phyloP scores from a whole-genome alignment of 306 rosid genomes.

The Dryas drummondii region DNA sequence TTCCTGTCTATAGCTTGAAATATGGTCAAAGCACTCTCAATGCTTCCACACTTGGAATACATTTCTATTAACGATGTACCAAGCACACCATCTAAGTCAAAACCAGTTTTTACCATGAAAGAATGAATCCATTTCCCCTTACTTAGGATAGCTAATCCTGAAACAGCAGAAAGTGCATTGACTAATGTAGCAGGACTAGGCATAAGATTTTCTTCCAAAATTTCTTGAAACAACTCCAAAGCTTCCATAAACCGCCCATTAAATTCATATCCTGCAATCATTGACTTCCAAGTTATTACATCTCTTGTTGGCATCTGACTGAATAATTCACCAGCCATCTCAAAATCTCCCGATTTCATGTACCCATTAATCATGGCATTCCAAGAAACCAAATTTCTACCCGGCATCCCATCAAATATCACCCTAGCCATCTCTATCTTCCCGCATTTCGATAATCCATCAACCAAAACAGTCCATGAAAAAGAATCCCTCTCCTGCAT shows the following conservation, averaged over 20 bases:
- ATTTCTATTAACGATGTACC: slow-evolving; percentile 52
- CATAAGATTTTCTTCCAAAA: slow-evolving; percentile 41
- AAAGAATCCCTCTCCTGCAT: slow-evolving; percentile 49
- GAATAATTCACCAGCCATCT: slow-evolving; percentile 44
- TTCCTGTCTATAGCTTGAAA: slow-evolving; percentile 36
- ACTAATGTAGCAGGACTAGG: slow-evolving; percentile 50
- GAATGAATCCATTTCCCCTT: slow-evolving; percentile 61
- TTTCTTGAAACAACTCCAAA: slow-evolving; percentile 32
- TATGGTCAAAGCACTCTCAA: slow-evolving; percentile 41
- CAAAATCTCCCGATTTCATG: slow-evolving; percentile 43
- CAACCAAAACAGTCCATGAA: slow-evolving; percentile 54
- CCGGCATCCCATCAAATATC: slow-evolving; percentile 52
- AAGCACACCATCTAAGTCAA: slow-evolving; percentile 50
- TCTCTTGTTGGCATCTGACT: slow-evolving; percentile 39
- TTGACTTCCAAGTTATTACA: slow-evolving; percentile 51
- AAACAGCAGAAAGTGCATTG: slow-evolving; percentile 47
- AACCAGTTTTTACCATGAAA: slow-evolving; percentile 42
- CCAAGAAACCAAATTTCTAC: slow-evolving; percentile 48
- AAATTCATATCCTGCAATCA: slow-evolving; percentile 53
- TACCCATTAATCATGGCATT: slow-evolving; percentile 62
- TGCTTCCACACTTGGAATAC: slow-evolving; percentile 62
- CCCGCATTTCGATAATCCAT: slow-evolving; percentile 53
- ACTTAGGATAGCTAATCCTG: slow-evolving; percentile 40
- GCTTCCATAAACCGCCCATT: slow-evolving; percentile 46
- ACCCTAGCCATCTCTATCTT: slow-evolving; percentile 44